Conservation (phyloP, 345 rosid species). For the Gossypium australe region DNA sequence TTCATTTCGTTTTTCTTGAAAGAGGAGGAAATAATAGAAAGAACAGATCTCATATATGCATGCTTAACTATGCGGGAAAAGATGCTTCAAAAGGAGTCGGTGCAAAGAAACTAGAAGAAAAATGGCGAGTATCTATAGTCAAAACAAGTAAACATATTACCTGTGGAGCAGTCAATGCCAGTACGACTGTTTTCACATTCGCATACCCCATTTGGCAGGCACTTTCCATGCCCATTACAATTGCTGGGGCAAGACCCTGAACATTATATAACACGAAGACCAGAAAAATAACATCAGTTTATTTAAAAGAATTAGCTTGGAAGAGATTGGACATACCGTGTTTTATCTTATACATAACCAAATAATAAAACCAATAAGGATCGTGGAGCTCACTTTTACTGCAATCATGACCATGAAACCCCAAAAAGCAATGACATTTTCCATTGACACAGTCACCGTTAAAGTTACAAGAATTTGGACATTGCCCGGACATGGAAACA, state of each 20-base stretch:
- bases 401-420: conserved; percentile 89
- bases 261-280: background rate
- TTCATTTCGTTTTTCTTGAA: background rate
- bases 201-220: conserved; percentile 72
- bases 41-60: background rate
- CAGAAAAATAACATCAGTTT: background rate
- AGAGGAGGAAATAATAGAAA: background rate
- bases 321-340: background rate
- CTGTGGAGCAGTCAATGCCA: conserved; percentile 95
- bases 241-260: conserved; percentile 84
- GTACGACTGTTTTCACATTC: conserved; percentile 69
- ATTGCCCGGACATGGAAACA: conserved; percentile 61
- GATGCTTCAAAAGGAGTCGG: background rate
- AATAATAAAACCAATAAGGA: background rate
- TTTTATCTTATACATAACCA: background rate
- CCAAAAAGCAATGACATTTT: conserved; percentile 79
- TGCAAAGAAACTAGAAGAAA: too few species aligned
- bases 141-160: conserved; percentile 27
- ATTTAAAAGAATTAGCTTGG: background rate
- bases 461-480: conserved; percentile 74
- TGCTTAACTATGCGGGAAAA: background rate
- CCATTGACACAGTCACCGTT: conserved; percentile 95
- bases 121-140: background rate
- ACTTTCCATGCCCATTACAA: conserved; percentile 75
- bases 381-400: conserved; percentile 56